A percentile compares a stretch with the other conserved stretches of the same genome.
Conservation (phyloP, 148 eudicot species). For the Cornus kousa region DNA sequence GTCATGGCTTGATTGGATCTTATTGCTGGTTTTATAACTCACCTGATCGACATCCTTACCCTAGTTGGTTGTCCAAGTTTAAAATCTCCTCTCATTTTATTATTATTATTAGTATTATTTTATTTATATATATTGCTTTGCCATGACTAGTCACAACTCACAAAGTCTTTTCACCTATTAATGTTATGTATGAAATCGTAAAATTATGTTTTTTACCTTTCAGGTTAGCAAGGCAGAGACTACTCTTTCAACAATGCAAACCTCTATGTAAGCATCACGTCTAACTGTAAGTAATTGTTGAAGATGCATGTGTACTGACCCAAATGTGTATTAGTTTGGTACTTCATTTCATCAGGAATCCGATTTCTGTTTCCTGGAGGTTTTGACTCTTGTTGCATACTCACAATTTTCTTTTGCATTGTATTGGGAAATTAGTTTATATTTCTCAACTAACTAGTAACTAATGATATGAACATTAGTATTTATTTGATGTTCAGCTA, state of each 20-base stretch:
- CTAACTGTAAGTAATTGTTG: conserved; percentile 11
- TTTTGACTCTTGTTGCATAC: neutral
- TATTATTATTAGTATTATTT: neutral
- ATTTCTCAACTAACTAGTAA: neutral
- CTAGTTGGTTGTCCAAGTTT: neutral
- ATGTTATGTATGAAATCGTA: neutral
- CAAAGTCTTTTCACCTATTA: neutral
- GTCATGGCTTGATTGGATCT: neutral
- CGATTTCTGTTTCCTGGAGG: neutral
- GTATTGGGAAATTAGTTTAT: neutral
- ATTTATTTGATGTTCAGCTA: neutral
- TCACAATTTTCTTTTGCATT: neutral
- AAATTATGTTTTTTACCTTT: neutral
- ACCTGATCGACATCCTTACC: neutral
- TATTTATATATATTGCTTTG: neutral
- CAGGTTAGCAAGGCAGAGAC: conserved; percentile 8
- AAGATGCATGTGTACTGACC: neutral
- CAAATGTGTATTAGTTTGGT: neutral
- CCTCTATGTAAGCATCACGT: conserved; percentile 4
- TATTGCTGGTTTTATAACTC: neutral
- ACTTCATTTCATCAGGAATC: neutral
- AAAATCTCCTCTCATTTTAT: neutral
- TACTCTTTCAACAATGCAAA: neutral
- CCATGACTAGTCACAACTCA: neutral
- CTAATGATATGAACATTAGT: neutral